Percentiles rank a stretch among this genome's conserved stretches.
Evolutionary conservation across 495 filamentous ascomycete species (phyloP).

Genomic region (Niebla homalea): DNA sequence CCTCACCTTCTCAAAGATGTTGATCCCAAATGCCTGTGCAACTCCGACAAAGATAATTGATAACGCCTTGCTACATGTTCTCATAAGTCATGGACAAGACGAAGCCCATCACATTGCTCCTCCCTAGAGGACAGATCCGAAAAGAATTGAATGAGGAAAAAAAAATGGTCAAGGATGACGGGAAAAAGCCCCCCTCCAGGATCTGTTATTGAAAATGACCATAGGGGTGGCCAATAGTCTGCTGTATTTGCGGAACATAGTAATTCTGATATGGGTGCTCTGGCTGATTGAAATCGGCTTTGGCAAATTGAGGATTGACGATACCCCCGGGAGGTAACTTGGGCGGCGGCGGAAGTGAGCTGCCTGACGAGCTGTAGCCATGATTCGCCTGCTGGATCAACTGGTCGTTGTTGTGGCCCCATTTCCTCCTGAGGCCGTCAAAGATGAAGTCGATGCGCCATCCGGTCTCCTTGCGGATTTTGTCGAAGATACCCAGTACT

Average conservation of each 20-base stretch:
- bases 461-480: conserved; percentile 61
- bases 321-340: conserved; percentile 32
- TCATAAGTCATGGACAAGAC: no score
- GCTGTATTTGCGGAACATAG: conserved; percentile 35
- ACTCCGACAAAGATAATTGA: no score
- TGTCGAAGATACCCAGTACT: conserved; percentile 61
- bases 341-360: conserved; percentile 14
- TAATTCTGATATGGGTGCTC: conserved; percentile 64
- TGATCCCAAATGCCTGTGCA: no score
- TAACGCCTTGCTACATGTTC: no score
- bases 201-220: background rate
- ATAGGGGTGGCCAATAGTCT: conserved; percentile 6
- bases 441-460: conserved; percentile 61
- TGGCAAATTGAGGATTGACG: conserved; percentile 50
- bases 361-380: conserved; percentile 16
- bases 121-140: no score
- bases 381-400: conserved; percentile 18
- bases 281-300: conserved; percentile 57
- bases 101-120: no score
- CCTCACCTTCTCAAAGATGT: no score
- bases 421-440: conserved; percentile 55
- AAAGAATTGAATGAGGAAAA: no score
- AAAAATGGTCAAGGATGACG: no score
- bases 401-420: conserved; percentile 56
- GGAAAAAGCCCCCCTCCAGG: no score